Percentiles rank a stretch among this genome's conserved stretches.
phyloP scores from a whole-genome alignment of 2,329 filamentous ascomycete genomes.

The Verticillium klebahnii region DNA sequence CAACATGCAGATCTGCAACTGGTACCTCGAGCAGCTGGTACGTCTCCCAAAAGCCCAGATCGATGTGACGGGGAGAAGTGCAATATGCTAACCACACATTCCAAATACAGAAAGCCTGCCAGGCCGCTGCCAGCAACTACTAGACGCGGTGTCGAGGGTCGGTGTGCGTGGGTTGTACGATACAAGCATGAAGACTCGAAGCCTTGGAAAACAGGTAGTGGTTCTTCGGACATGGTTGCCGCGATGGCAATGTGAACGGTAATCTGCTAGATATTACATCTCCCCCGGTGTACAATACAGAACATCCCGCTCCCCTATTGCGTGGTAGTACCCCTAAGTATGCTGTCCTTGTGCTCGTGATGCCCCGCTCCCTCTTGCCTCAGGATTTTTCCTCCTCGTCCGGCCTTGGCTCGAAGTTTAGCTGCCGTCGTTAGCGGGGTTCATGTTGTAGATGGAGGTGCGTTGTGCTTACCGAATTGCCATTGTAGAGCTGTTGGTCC shows the following conservation, averaged over 20 bases:
- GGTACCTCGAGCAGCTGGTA: constrained; percentile 91
- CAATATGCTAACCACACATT: constrained; percentile 2
- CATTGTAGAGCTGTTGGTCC: constrained; percentile 79
- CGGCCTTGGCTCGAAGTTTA: constrained; percentile 64
- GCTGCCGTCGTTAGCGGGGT: constrained; percentile 34
- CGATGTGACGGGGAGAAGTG: neutral
- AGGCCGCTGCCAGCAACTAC: constrained; percentile 70
- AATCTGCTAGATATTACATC: constrained; percentile 4
- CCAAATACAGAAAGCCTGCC: constrained; percentile 65
- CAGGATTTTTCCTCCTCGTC: constrained; percentile 44
- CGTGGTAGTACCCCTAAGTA: neutral
- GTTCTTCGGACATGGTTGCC: neutral
- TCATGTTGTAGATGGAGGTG: neutral
- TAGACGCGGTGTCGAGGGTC: constrained; percentile 30
- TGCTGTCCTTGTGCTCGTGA: no score
- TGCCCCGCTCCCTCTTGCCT: neutral
- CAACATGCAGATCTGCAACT: constrained; percentile 92
- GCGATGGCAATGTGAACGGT: neutral
- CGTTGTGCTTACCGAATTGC: constrained; percentile 68
- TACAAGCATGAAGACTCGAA: neutral
- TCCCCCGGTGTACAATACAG: constrained; percentile 13
- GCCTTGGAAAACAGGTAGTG: neutral
- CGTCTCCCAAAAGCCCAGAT: constrained; percentile 24
- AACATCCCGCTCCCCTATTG: constrained; percentile 8
- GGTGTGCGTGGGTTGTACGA: constrained; percentile 1